These are phyloP conservation scores for Hemisphaericaspora lyxosophila DNA, from an alignment of 1,139 yeast species.

Conservation along the genomic window DNA sequence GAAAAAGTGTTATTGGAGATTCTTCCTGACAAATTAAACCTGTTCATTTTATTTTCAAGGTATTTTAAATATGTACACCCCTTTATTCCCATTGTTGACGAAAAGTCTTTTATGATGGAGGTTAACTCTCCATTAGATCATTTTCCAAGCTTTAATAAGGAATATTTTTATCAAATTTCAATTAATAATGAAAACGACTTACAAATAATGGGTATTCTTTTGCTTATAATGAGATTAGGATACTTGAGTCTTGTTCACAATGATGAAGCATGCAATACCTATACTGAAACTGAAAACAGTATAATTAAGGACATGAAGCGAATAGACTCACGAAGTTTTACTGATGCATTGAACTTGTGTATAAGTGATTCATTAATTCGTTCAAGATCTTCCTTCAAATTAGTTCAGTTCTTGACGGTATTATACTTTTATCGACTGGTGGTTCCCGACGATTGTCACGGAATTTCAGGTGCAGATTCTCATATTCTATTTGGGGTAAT, in stretches of 20 bases:
- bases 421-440: slow-evolving; percentile 38
- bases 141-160: slow-evolving; percentile 25
- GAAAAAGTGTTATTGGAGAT: slow-evolving; percentile 29
- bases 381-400: slow-evolving; percentile 33
- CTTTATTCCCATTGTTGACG: slow-evolving; percentile 39
- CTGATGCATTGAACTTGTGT: slow-evolving; percentile 31
- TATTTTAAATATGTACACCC: slow-evolving; percentile 44
- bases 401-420: slow-evolving; percentile 34
- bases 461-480: slow-evolving; percentile 44
- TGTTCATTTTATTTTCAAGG: slow-evolving; percentile 32
- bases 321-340: slow-evolving; percentile 25
- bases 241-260: slow-evolving; percentile 43
- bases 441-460: slow-evolving; percentile 46
- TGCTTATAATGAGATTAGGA: slow-evolving; percentile 36
- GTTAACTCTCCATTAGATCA: slow-evolving; percentile 26
- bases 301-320: slow-evolving; percentile 31
- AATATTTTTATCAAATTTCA: slow-evolving; percentile 21
- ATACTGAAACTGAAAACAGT: slow-evolving; percentile 27
- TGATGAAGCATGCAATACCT: slow-evolving; percentile 29
- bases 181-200: slow-evolving; percentile 36
- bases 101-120: slow-evolving; percentile 27
- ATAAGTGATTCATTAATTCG: slow-evolving; percentile 30
- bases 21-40: slow-evolving; percentile 31
- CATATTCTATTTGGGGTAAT: slow-evolving; percentile 40
- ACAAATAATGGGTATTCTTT: slow-evolving; percentile 30